phyloP scores from a whole-genome alignment of 805 yeast genomes.

The Candida multigemmis region DNA sequence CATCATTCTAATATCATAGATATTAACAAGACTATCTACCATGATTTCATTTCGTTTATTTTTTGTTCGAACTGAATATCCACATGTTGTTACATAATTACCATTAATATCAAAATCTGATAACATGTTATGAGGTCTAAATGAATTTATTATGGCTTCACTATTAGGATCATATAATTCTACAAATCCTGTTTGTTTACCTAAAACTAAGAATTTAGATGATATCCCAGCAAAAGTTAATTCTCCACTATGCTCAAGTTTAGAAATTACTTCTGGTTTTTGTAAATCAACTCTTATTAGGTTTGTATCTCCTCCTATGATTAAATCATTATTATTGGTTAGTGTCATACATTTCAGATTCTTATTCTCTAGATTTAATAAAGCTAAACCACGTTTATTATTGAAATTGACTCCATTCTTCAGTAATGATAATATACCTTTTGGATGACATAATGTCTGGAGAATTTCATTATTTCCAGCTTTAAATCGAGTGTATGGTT shows the following conservation, averaged over 20 bases:
- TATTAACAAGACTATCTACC: constrained; percentile 72
- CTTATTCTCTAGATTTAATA: constrained; percentile 6
- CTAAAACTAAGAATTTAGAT: constrained; percentile 47
- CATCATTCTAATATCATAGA: constrained; percentile 71
- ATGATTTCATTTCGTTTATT: constrained; percentile 27
- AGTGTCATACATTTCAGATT: constrained; percentile 7
- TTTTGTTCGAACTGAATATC: constrained; percentile 49
- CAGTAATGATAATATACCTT: constrained; percentile 27
- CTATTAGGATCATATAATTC: constrained; percentile 56
- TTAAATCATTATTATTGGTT: constrained; percentile 15
- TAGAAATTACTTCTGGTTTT: constrained; percentile 13
- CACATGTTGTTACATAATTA: constrained; percentile 68
- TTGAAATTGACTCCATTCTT: constrained; percentile 20
- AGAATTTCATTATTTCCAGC: constrained; percentile 7
- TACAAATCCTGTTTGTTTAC: constrained; percentile 48
- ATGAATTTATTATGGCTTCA: constrained; percentile 38
- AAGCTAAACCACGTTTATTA: constrained; percentile 23
- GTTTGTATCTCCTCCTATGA: constrained; percentile 13
- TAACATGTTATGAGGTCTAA: constrained; percentile 52
- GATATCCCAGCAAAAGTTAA: constrained; percentile 36
- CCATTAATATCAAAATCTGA: constrained; percentile 61
- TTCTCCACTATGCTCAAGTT: constrained; percentile 33
- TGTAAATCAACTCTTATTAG: constrained; percentile 25
- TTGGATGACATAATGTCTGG: constrained; percentile 20
- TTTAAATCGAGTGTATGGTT: constrained; percentile 29